These are phyloP conservation scores for Themeda triandra DNA, from an alignment of 176 grass and related monocot species.

Conservation along the genomic window DNA sequence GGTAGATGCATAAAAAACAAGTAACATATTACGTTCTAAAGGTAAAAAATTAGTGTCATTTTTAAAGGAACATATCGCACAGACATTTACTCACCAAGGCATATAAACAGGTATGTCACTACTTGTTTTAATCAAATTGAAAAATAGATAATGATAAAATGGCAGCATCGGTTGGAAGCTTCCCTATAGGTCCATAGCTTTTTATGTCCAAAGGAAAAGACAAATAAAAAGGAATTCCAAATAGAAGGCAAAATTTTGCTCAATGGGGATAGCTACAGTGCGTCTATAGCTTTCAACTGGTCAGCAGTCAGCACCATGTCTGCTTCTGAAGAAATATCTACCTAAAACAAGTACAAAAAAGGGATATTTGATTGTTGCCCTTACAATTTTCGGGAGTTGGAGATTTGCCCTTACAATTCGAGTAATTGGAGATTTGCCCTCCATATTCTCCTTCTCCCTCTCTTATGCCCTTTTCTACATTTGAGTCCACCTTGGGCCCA, in stretches of 20 bases:
- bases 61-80: background rate
- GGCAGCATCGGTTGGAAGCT: background rate
- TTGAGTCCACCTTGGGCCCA: no score
- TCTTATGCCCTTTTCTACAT: no score
- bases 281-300: slow-evolving; percentile 13
- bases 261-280: background rate
- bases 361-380: background rate
- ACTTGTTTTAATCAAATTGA: background rate
- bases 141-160: background rate
- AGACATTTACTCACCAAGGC: slow-evolving; percentile 4
- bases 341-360: slow-evolving; percentile 24
- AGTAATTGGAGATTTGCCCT: no score
- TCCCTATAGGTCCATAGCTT: background rate
- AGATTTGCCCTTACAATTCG: no score
- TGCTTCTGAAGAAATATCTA: slow-evolving; percentile 16
- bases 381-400: no score
- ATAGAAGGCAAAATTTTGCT: background rate
- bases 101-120: background rate
- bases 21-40: background rate
- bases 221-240: background rate
- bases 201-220: background rate
- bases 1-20: background rate
- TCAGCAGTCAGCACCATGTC: background rate
- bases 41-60: background rate
- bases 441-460: no score